Percentiles rank a stretch among this genome's conserved stretches.
These are phyloP conservation scores for Mycena polygramma DNA, from an alignment of 768 basidiomycete species.

Conservation along the genomic window DNA sequence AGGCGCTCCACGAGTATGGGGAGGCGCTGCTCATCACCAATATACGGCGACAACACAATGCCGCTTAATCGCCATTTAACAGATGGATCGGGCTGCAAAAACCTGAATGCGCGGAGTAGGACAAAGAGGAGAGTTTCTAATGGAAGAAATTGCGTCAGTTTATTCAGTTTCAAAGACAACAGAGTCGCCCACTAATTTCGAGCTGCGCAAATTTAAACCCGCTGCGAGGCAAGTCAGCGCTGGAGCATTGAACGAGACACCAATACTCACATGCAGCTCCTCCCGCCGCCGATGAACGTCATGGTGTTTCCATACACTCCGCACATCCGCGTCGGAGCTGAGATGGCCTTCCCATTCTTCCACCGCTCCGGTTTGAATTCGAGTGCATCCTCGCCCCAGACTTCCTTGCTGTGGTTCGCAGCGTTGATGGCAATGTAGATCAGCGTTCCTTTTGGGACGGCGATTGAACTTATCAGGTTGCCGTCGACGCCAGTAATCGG, in stretches of 20 bases:
- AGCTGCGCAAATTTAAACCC: neutral
- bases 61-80: no score
- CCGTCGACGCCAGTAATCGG: neutral
- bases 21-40: no score
- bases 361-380: slow-evolving; percentile 1
- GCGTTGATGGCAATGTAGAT: neutral
- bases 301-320: neutral
- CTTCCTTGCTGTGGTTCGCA: neutral
- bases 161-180: no score
- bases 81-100: no score
- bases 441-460: neutral
- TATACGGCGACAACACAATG: no score
- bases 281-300: neutral
- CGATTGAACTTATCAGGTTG: neutral
- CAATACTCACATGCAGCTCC: neutral
- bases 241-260: neutral
- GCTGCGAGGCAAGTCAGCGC: neutral
- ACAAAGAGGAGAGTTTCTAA: no score
- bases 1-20: no score
- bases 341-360: neutral
- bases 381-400: neutral
- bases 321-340: neutral
- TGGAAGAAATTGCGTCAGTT: no score
- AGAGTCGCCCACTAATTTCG: neutral
- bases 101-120: no score